A percentile compares a stretch with the other conserved stretches of the same genome.
Evolutionary conservation across 2,329 filamentous ascomycete genomes (phyloP).

Genomic region (Alternaria viburni): DNA sequence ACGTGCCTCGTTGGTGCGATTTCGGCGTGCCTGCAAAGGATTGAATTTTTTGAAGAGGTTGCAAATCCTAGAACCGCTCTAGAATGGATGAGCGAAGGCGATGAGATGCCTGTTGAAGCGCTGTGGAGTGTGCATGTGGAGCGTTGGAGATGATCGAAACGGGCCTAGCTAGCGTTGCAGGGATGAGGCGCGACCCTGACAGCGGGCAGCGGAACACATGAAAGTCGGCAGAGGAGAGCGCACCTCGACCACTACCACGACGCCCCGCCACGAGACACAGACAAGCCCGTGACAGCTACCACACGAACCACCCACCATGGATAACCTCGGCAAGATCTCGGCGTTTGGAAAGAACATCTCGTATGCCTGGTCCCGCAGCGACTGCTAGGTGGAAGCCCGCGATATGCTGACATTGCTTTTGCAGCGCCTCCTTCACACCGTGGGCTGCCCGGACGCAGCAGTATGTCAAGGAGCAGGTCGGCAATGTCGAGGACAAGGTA

Average conservation of each 20-base stretch:
- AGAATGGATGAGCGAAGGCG: neutral
- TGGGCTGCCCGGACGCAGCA: slow-evolving; percentile 95
- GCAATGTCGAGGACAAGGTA: slow-evolving; percentile 93
- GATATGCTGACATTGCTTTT: slow-evolving; percentile 53
- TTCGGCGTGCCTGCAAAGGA: neutral
- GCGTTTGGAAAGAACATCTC: slow-evolving; percentile 74
- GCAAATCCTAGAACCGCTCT: neutral
- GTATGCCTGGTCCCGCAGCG: slow-evolving; percentile 52
- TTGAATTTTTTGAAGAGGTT: neutral
- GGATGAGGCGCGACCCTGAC: slow-evolving; percentile 20
- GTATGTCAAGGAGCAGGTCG: slow-evolving; percentile 97
- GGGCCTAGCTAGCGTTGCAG: slow-evolving; percentile 18
- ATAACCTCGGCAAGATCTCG: slow-evolving; percentile 75
- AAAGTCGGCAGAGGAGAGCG: slow-evolving; percentile 23
- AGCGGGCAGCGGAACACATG: slow-evolving; percentile 28
- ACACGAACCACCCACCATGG: slow-evolving; percentile 57
- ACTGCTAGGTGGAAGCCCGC: neutral
- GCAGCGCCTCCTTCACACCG: slow-evolving; percentile 83
- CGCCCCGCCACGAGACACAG: slow-evolving; percentile 7
- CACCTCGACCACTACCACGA: slow-evolving; percentile 21
- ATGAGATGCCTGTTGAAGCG: neutral
- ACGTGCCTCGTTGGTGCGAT: neutral
- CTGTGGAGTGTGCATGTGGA: neutral
- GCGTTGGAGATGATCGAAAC: neutral
- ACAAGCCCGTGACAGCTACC: slow-evolving; percentile 2